Evolutionary conservation across 805 yeast genomes (phyloP), one percentile per base, ranked within the genome.

Genomic region (Barnettozyma vustinii): DNA sequence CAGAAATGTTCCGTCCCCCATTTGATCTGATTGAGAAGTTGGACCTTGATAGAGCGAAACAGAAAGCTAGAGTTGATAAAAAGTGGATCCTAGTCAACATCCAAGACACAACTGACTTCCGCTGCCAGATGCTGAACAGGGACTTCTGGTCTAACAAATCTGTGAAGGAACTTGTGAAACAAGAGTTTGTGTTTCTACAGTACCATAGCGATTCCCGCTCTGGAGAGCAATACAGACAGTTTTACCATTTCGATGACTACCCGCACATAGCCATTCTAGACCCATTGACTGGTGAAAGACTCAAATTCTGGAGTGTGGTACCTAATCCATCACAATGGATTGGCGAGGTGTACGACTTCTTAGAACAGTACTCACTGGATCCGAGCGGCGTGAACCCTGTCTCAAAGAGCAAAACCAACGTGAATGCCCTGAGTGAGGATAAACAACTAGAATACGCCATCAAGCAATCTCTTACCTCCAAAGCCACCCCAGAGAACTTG

Each of bases 191-290:
- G 4, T 92, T 94, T 60, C 66, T 94, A 50, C 99, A 94, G 65
- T 92, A 85, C 63, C 90, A 85, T 52, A 75, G 74, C 45, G 95
- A 87, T 58, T 83, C 94, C 2, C 78, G 79, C 8, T 82, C 79
- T 51, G 98, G 97, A 2, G 73, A 74, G 53, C 77, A 75, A 52
- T 94, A 88, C 63, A 58, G 74, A 18, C 82, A 84, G 53, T 84
- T 86, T 59, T 91, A 94, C 64, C 83, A 84, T 3, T 75, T 87
- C 42, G 67, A 72, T 2, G 77, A 75, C 21, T 84, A 70, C 62
- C 99, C 99, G 1, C 97, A 94, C 63, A 82, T 94, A 39, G 87
- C 97, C 1, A 87, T 94, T 37, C 64, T 94, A 44, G 99, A 94
- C 61, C 97, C 99, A 2, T 80, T 91, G 63, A 94, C 99, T 0